Base-by-base conservation (phyloP, 306 rosid species). In the Calophaca sinica region DNA sequence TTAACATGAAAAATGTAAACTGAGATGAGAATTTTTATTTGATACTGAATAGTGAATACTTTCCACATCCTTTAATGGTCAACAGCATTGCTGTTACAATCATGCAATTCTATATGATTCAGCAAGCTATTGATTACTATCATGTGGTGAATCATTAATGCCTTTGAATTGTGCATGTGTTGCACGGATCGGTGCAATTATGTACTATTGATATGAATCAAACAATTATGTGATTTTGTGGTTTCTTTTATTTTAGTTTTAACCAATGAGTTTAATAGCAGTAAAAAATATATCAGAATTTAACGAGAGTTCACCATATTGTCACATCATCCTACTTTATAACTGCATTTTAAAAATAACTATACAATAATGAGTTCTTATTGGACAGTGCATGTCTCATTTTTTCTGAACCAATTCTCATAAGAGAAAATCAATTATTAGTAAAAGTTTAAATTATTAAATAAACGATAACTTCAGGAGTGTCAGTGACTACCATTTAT, bases 81-180 rank as follows among this genome's bases (percentile, higher is more conserved):
- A 64, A 42, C n/a, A 65, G 9, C 39, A 66, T 46, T 11, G 39
- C 13, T 66, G 41, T 45, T 45, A 29, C 26, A 44, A 45, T 66
- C 55, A 66, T 10, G 28, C 10, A 44, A 10, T 29, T 66, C 13
- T 26, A 42, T 28, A 64, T 5, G 4, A 7, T 58, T 10, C 53
- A 9, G 7, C 53, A 64, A 20, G 38, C 71, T 46, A 45, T 28
- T 66, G 26, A 66, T 44, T 66, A 31, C 35, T 66, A 3, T 28
- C 36, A 55, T 55, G 35, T 3, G 36, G 36, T 55, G 36, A 66
- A 45, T 7, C 32, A 38, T 38, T 39, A 39, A 62, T 62, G 69
- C 7, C 51, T 39, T 55, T 26, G 62, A 55, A 26, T 28, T 62
- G 32, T 38, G 32, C 69, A 62, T 39, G 69, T 62, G 50, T 62